Percentiles rank a stretch among this genome's conserved stretches.
Evolutionary conservation across 805 yeast species (phyloP).

Genomic region (Wickerhamiella alocasiicola): DNA sequence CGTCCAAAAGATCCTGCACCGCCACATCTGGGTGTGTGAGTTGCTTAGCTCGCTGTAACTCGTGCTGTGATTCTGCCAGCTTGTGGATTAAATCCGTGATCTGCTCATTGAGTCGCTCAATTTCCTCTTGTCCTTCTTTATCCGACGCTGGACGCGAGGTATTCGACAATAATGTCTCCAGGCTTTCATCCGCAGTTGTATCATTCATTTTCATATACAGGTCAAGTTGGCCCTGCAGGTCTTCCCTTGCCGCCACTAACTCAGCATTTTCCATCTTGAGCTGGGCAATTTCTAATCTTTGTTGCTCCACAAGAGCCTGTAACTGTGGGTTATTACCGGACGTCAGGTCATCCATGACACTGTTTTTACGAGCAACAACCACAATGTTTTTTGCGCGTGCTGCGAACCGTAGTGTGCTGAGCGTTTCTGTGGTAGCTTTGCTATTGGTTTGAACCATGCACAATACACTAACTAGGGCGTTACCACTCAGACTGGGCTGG

Average conservation of each 20-base stretch:
- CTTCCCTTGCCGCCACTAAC: conserved; percentile 16
- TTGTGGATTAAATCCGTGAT: conserved; percentile 15
- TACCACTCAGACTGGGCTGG: conserved; percentile 87
- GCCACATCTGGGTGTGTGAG: conserved; percentile 8
- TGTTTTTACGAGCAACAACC: conserved; percentile 45
- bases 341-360: conserved; percentile 28
- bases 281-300: conserved; percentile 38
- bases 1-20: conserved; percentile 52
- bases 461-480: conserved; percentile 67
- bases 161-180: conserved; percentile 17
- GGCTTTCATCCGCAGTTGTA: conserved; percentile 17
- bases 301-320: conserved; percentile 47
- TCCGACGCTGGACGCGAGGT: not conserved
- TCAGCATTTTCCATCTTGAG: conserved; percentile 19
- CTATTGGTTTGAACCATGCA: conserved; percentile 72
- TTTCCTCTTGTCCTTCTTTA: conserved; percentile 12
- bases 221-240: conserved; percentile 20
- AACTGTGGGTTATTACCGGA: conserved; percentile 43
- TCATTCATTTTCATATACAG: conserved; percentile 14
- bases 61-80: conserved; percentile 15
- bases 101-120: conserved; percentile 16
- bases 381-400: conserved; percentile 82
- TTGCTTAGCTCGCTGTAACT: conserved; percentile 10
- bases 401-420: conserved; percentile 81
- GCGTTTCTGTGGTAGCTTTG: conserved; percentile 55